phyloP scores from a whole-genome alignment of 495 filamentous ascomycete species.

The Penicillium fimorum region DNA sequence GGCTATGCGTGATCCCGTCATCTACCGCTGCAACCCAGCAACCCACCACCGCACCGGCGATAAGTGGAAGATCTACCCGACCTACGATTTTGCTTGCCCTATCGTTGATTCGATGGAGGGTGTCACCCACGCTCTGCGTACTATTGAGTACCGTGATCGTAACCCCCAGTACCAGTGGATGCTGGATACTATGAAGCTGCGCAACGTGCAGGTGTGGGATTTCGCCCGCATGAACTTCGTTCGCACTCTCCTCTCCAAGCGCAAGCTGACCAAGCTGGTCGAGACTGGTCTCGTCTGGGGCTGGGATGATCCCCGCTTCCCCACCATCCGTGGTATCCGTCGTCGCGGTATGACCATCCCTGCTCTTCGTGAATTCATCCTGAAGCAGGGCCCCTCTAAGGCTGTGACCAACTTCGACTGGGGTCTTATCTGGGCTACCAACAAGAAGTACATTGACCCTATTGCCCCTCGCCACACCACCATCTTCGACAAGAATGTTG shows the following conservation, averaged over 20 bases:
- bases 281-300: slow-evolving; percentile 83
- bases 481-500: slow-evolving; percentile 62
- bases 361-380: slow-evolving; percentile 85
- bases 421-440: slow-evolving; percentile 88
- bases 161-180: slow-evolving; percentile 99
- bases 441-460: slow-evolving; percentile 95
- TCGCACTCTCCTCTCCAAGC: slow-evolving; percentile 84
- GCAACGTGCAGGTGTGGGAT: slow-evolving; percentile 93
- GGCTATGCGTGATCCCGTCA: slow-evolving; percentile 86
- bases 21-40: slow-evolving; percentile 81
- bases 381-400: slow-evolving; percentile 86
- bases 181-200: slow-evolving; percentile 77
- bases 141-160: slow-evolving; percentile 95
- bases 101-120: slow-evolving; percentile 88
- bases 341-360: slow-evolving; percentile 89
- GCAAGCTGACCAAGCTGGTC: slow-evolving; percentile 92
- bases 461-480: slow-evolving; percentile 83
- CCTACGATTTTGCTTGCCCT: slow-evolving; percentile 92
- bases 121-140: slow-evolving; percentile 91
- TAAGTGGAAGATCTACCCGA: slow-evolving; percentile 94
- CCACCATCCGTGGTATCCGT: slow-evolving; percentile 84
- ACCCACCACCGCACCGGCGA: slow-evolving; percentile 85
- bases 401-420: slow-evolving; percentile 91
- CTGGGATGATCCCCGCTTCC: slow-evolving; percentile 95
- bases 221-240: slow-evolving; percentile 97